Conservation (phyloP, 2,329 filamentous ascomycete species). For the Alternaria solani region DNA sequence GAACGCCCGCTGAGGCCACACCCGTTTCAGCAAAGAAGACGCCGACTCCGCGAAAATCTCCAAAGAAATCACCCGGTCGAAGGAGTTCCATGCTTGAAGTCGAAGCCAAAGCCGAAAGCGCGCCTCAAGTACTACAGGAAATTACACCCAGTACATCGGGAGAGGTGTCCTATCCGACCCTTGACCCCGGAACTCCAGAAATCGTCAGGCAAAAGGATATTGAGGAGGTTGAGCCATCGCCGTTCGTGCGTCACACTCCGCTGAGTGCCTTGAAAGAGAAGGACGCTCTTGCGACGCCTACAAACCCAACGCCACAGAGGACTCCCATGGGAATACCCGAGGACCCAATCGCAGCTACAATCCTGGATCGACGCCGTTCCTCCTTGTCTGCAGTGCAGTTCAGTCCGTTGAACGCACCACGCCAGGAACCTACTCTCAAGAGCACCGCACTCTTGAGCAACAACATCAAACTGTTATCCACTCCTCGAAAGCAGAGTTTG, state of each 20-base stretch:
- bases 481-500: slow-evolving; percentile 57
- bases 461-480: slow-evolving; percentile 58
- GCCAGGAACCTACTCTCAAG: slow-evolving; percentile 42
- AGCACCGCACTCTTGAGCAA: slow-evolving; percentile 50
- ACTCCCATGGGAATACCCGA: slow-evolving; percentile 34
- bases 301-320: slow-evolving; percentile 21
- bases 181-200: slow-evolving; percentile 42
- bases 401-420: slow-evolving; percentile 42
- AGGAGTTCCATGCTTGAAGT: slow-evolving; percentile 16
- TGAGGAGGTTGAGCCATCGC: slow-evolving; percentile 46
- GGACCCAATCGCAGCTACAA: slow-evolving; percentile 46
- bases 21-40: slow-evolving; percentile 22
- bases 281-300: slow-evolving; percentile 32
- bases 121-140: slow-evolving; percentile 24
- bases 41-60: slow-evolving; percentile 36
- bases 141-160: slow-evolving; percentile 38
- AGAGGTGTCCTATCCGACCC: slow-evolving; percentile 32
- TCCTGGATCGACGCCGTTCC: slow-evolving; percentile 45
- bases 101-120: slow-evolving; percentile 13
- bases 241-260: slow-evolving; percentile 41
- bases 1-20: slow-evolving; percentile 22
- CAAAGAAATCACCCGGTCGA: slow-evolving; percentile 33
- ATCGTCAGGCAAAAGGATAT: slow-evolving; percentile 36
- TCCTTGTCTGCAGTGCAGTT: slow-evolving; percentile 47
- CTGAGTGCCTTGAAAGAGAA: slow-evolving; percentile 30